Base-by-base conservation (phyloP, 768 basidiomycete genomes). In the Infundibulicybe gibba region DNA sequence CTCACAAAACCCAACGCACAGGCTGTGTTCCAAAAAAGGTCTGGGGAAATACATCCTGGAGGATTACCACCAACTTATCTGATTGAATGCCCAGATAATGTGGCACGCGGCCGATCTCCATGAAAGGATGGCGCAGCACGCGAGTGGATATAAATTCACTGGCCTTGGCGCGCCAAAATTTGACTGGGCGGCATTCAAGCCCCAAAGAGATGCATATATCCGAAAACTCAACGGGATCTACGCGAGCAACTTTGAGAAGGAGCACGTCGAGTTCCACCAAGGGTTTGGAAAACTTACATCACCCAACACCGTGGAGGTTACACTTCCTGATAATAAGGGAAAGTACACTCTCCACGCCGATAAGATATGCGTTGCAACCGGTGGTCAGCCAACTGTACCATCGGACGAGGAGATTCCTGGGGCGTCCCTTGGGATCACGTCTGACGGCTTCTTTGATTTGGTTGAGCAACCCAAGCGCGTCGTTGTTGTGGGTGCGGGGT, bases 21-120 rank as follows among this genome's bases (percentile, higher is more conserved):
- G 92, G 93, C 58, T 97, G 95, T 70, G 93, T 99, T 5, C 97
- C 97, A 13, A 99, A 99, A 72, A 99, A 97, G 75, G 92, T 83
- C 42, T 25, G 25, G 25, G n/a, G 25, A 25, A 25, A 25, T 25
- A 8, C 25, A 25, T 25, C 25, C 8, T 25, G 8, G 25, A 25
- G 25, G 25, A 25, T 25, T 39, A 5, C 17, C 15, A 12, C 4
- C n/a, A 3, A 17, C 21, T 16, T 30, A 34, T 44, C 51, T 16
- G 37, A n/a, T 31, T n/a, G 17, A 38, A 3, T 6, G 30, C 49
- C 45, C 48, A 95, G 91, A 84, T 99, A 46, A 98, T 98, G 95
- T 99, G 95, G 95, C 87, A 94, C 52, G 91, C 92, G 34, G 89
- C 90, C 20, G 91, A 94, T 67, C 70, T 92, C 47, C 84, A 87